Base-by-base conservation (phyloP, 768 basidiomycete species). In the Termitomyces sp. region DNA sequence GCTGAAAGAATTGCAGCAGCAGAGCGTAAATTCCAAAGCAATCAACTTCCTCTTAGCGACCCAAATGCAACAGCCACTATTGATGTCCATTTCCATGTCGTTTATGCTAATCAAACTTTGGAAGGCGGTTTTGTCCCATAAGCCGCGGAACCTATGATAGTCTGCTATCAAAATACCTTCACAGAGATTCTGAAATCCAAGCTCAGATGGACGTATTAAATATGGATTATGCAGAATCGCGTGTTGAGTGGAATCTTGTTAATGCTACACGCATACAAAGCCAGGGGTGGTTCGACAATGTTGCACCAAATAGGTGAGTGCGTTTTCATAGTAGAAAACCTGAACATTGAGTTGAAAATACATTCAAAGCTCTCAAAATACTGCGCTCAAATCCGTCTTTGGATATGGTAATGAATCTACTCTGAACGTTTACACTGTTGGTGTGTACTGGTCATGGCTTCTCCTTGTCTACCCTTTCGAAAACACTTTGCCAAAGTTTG, bases 211-310 rank as follows among this genome's bases (percentile, higher is more conserved):
- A 63, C 7, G 67, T 69, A 21, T 65, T 78, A 60, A 79, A 82
- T 54, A 55, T 63, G 30, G 78, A 76, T 60, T 82, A 78, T 56
- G 62, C 69, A 8, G 52, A 57, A 40, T 66, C 71, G 21, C 73
- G 77, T 11, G 57, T 80, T 51, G 66, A 66, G 40, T 82, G 72
- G 66, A 70, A 63, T 23, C 71, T 79, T 19, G 74, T 70, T 41
- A 69, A 69, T 53, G 75, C 73, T 23, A 72, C 72, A 40, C 72
- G 76, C 52, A 78, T 77, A 21, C 56, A 71, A 53, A 80, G 75
- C 63, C 52, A 67, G 45, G 69, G 77, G 49, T 82, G 80, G 81
- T 82, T 80, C 68, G 67, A 71, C 62, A 64, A 67, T 40, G 74
- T 74, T 38, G 75, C 71, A 1, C 77, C 76, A 8, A 67, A 68